Evolutionary conservation across 208 protist genomes (phyloP), one percentile per base, ranked within the genome.

Genomic region (Leishmania turanica): DNA sequence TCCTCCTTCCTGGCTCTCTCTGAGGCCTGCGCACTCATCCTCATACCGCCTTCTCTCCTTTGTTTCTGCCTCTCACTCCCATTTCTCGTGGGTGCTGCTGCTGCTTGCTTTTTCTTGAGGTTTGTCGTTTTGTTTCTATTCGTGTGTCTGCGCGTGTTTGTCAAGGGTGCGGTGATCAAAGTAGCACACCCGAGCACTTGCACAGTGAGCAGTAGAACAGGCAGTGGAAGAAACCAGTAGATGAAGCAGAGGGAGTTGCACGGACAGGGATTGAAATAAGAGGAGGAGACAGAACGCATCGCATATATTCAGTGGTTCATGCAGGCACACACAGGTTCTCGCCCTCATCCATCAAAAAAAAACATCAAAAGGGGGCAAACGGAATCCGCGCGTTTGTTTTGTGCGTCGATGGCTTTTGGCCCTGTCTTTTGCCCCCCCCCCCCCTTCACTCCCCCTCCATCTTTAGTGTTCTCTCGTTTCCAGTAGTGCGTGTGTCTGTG

Each of bases 401-500:
- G 62, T 62, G 58, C n/a, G 58, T 64, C 58, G 9, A 64, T 68
- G 7, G 2, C 31, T 27, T 45, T 72, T 72, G 21, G 3, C 34
- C 42, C 68, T 49, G 21, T 72, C 45, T 49, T 72, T 31, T 17
- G 31, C 27, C 21, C 13, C 19, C 19, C 15, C 31, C 53, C 73
- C 51, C 21, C 19, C 69, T 69, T 42, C 31, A 34, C 17, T 5
- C 37, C 65, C 31, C 24, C 51, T 62, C 62, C 45, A 58, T 79
- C 49, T 27, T 31, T 80, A 24, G 66, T 49, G 75, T 24, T 54
- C 19, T 76, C n/a, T 65, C 56, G 56, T 66, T 87, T 45, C 60
- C 27, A 31, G 65, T 42, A 31, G n/a, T 70, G 65, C 65, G n/a
- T 15, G 68, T 19, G 40, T 72, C 42, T 31, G 17, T 69, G 19